Evolutionary conservation across 1,284 basidiomycete genomes (phyloP).

Genomic region (Irpex rosettiformis): DNA sequence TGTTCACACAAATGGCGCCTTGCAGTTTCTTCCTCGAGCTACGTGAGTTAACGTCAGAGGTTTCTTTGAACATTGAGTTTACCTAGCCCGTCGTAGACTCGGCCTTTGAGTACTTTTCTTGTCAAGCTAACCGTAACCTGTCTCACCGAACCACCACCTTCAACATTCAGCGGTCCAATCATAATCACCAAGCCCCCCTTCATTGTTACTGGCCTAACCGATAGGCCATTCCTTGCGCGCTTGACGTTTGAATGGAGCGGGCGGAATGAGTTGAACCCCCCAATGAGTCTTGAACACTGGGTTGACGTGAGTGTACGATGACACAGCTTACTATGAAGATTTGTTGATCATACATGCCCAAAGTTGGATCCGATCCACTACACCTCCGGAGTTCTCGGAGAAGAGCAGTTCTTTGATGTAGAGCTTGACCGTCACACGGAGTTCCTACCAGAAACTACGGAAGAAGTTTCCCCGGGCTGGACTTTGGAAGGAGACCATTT

Average conservation of each 20-base stretch:
- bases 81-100: conserved; percentile 34
- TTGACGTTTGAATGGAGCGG: conserved; percentile 53
- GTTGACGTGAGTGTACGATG: conserved; percentile 51
- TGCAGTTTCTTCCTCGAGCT: conserved; percentile 63
- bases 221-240: conserved; percentile 60
- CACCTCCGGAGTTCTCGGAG: conserved; percentile 48
- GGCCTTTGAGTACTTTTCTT: conserved; percentile 53
- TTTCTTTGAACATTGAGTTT: neutral
- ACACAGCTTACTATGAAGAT: neutral
- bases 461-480: conserved; percentile 18
- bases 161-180: conserved; percentile 31
- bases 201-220: conserved; percentile 49
- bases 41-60: conserved; percentile 42
- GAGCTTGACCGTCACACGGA: conserved; percentile 63
- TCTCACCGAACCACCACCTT: conserved; percentile 38
- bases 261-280: conserved; percentile 30
- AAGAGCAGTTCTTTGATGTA: conserved; percentile 69
- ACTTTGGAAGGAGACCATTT: conserved; percentile 9
- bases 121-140: conserved; percentile 45
- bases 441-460: conserved; percentile 36
- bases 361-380: conserved; percentile 60
- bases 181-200: conserved; percentile 51
- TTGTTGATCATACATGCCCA: neutral
- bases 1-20: conserved; percentile 74
- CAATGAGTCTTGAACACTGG: conserved; percentile 65